A percentile compares a stretch with the other conserved stretches of the same genome.
Evolutionary conservation across 2,329 filamentous ascomycete species (phyloP).

Genomic region (Ophiostoma triangulosporum): DNA sequence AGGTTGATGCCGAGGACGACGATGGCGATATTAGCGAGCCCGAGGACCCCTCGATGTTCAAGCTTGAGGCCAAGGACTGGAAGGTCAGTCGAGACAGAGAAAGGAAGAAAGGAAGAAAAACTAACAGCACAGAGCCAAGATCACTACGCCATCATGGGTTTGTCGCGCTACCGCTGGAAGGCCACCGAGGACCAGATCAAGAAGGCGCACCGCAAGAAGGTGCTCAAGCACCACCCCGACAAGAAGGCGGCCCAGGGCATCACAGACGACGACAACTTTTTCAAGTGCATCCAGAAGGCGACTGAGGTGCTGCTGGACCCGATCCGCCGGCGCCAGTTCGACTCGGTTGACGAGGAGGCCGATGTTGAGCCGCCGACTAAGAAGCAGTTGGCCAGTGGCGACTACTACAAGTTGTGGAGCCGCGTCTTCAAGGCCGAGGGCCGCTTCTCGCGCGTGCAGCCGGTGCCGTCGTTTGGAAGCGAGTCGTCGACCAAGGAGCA

Average conservation of each 20-base stretch:
- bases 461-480: conserved; percentile 75
- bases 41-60: conserved; percentile 84
- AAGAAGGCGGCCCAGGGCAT: conserved; percentile 90
- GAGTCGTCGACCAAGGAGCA: conserved; percentile 77
- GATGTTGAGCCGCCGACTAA: conserved; percentile 86
- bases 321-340: conserved; percentile 82
- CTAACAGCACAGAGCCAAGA: conserved; percentile 58
- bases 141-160: conserved; percentile 90
- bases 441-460: conserved; percentile 83
- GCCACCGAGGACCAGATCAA: conserved; percentile 98
- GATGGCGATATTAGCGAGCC: conserved; percentile 83
- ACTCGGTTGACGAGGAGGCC: conserved; percentile 88
- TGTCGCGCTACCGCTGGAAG: conserved; percentile 82
- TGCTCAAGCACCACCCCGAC: conserved; percentile 95
- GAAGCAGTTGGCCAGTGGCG: conserved; percentile 67
- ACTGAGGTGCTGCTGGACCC: conserved; percentile 89
- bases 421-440: conserved; percentile 82
- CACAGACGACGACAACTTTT: conserved; percentile 92
- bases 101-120: not conserved
- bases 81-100: conserved; percentile 48
- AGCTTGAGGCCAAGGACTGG: conserved; percentile 96
- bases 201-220: conserved; percentile 98
- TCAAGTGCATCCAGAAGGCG: conserved; percentile 99
- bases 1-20: conserved; percentile 78
- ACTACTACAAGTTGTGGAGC: conserved; percentile 92